Evolutionary conservation across 2,329 filamentous ascomycete genomes (phyloP).

Genomic region (Exophiala dermatitidis): DNA sequence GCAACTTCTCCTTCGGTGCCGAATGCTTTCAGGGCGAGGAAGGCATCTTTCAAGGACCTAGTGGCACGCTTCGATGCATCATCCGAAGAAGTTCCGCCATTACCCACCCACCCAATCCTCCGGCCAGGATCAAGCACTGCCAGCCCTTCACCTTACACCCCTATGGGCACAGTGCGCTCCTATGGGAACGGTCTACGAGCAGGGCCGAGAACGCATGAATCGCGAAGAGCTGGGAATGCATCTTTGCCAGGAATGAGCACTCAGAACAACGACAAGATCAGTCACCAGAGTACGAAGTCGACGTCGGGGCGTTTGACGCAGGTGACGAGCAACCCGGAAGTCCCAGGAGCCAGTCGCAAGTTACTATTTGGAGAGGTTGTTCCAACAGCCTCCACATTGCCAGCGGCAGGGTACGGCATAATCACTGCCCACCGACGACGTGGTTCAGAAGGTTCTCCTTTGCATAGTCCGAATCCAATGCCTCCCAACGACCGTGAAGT

Average conservation of each 20-base stretch:
- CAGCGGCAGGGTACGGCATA: constrained; percentile 54
- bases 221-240: constrained; percentile 7
- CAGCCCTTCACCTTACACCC: constrained; percentile 30
- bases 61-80: constrained; percentile 67
- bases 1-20: constrained; percentile 1
- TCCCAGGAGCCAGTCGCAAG: constrained; percentile 35
- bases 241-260: constrained; percentile 1
- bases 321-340: constrained; percentile 7
- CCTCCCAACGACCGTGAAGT: constrained; percentile 25
- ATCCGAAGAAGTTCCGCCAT: constrained; percentile 39
- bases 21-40: constrained; percentile 30
- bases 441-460: constrained; percentile 61
- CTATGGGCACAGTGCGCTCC: constrained; percentile 7
- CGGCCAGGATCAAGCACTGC: constrained; percentile 33
- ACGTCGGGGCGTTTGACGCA: constrained; percentile 2
- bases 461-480: constrained; percentile 47
- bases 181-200: constrained; percentile 4
- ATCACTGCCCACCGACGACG: constrained; percentile 49
- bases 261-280: not conserved
- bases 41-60: constrained; percentile 72
- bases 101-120: constrained; percentile 33
- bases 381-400: constrained; percentile 38
- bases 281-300: constrained; percentile 3
- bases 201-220: constrained; percentile 2
- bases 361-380: constrained; percentile 70